Percentiles rank a stretch among this genome's conserved stretches.
phyloP scores from a whole-genome alignment of 164 flowering plant species.

The Chimonanthus praecox region DNA sequence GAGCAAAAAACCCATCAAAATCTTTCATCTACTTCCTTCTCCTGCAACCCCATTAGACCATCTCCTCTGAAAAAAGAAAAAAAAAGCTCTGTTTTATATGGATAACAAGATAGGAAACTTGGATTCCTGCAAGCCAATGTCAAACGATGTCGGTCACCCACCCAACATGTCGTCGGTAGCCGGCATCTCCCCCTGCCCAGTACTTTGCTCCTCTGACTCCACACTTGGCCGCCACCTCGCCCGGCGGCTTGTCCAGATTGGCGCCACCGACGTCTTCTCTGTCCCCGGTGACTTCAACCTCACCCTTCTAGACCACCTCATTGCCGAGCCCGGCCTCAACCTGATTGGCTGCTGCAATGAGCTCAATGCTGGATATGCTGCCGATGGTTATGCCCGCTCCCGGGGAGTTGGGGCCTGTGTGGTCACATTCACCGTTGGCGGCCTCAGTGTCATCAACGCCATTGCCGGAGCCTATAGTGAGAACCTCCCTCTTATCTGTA shows the following conservation, averaged over 20 bases:
- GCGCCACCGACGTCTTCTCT: constrained; percentile 69
- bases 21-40: too few relatives aligned
- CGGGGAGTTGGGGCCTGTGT: constrained; percentile 90
- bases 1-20: too few relatives aligned
- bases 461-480: constrained; percentile 94
- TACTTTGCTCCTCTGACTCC: constrained; percentile 25
- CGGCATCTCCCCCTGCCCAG: constrained; percentile 16
- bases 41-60: too few relatives aligned
- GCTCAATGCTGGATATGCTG: constrained; percentile 96
- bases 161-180: constrained; percentile 14
- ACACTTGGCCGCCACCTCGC: constrained; percentile 90
- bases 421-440: constrained; percentile 94
- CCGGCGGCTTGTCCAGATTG: constrained; percentile 74
- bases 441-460: constrained; percentile 76
- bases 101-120: constrained; percentile 13
- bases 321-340: constrained; percentile 75
- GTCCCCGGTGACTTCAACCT: constrained; percentile 96
- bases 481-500: constrained; percentile 71
- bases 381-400: constrained; percentile 81
- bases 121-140: constrained; percentile 2
- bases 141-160: constrained; percentile 16
- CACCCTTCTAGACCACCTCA: constrained; percentile 72
- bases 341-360: constrained; percentile 90
- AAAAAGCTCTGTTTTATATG: constrained; percentile 4
- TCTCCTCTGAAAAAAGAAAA: too few relatives aligned